phyloP scores from a whole-genome alignment of 768 basidiomycete species.

The Baorangia bicolor region DNA sequence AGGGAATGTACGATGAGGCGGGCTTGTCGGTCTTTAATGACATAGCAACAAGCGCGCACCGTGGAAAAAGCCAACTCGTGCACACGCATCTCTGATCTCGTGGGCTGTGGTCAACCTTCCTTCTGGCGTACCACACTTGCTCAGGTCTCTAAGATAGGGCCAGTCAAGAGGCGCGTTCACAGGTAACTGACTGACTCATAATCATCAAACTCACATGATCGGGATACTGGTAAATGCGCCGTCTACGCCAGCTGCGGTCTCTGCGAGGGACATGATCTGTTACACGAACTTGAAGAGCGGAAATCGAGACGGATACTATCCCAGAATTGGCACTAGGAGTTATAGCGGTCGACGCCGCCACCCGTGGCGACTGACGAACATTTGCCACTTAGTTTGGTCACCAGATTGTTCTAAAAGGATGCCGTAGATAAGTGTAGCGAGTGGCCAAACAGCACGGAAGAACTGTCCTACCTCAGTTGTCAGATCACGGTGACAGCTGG shows the following conservation, averaged over 20 bases:
- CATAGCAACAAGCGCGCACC: conserved; percentile 40
- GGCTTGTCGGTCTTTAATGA: background rate
- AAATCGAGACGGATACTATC: too few relatives aligned
- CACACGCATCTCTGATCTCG: too few relatives aligned
- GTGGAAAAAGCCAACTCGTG: conserved; percentile 83
- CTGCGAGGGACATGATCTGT: conserved; percentile 19
- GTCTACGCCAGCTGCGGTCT: conserved; percentile 14
- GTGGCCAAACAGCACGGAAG: too few relatives aligned
- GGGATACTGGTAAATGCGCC: conserved; percentile 23
- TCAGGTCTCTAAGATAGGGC: conserved; percentile 15
- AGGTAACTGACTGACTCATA: background rate
- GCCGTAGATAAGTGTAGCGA: too few relatives aligned
- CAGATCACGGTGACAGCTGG: too few relatives aligned
- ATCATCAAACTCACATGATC: conserved; percentile 17
- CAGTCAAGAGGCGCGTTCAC: background rate
- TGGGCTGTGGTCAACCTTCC: too few relatives aligned
- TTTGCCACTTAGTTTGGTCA: too few relatives aligned
- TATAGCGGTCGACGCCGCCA: too few relatives aligned
- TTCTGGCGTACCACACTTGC: conserved; percentile 18
- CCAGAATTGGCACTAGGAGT: too few relatives aligned
- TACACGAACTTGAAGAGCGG: background rate
- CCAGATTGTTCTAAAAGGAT: too few relatives aligned
- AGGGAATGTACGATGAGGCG: background rate
- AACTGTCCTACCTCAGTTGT: too few relatives aligned
- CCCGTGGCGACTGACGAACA: too few relatives aligned